Evolutionary conservation across 1,139 yeast genomes (phyloP).

Genomic region (Magnusiomyces sp.): DNA sequence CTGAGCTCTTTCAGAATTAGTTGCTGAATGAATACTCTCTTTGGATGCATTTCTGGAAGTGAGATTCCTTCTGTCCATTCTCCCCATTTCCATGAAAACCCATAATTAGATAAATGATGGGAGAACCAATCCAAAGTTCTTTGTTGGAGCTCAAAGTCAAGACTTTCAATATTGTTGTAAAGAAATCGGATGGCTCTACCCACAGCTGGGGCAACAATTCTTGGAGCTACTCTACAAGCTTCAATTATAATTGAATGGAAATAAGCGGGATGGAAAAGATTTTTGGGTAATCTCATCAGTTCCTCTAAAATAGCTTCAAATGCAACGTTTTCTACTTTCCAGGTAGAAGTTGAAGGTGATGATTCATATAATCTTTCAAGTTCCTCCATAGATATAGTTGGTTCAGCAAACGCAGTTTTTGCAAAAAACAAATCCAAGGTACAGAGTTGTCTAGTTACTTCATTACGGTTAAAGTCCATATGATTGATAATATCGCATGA

Average conservation of each 20-base stretch:
- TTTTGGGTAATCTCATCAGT: constrained; percentile 63
- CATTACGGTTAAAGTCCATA: constrained; percentile 81
- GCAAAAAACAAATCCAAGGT: constrained; percentile 68
- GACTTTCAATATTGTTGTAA: constrained; percentile 54
- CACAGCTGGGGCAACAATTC: constrained; percentile 88
- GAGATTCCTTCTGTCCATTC: constrained; percentile 54
- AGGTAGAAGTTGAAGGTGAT: constrained; percentile 40
- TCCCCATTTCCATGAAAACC: constrained; percentile 96
- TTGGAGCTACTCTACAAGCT: constrained; percentile 79
- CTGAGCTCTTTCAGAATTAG: constrained; percentile 78
- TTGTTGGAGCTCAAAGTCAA: constrained; percentile 69
- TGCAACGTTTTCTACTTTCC: constrained; percentile 88
- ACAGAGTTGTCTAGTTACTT: constrained; percentile 76
- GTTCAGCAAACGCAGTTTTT: constrained; percentile 64
- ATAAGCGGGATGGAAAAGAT: constrained; percentile 32
- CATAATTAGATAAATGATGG: constrained; percentile 86
- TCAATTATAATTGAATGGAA: constrained; percentile 83
- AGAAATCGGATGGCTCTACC: constrained; percentile 88
- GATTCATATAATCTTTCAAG: constrained; percentile 40
- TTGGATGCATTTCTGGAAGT: constrained; percentile 52
- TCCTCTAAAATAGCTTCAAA: constrained; percentile 74
- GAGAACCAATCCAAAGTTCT: constrained; percentile 88
- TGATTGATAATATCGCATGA: constrained; percentile 66
- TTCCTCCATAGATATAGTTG: constrained; percentile 76
- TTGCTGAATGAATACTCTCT: constrained; percentile 63